These are phyloP conservation scores for Cadophora gregata DNA, from an alignment of 2,329 filamentous ascomycete genomes.

Conservation along the genomic window DNA sequence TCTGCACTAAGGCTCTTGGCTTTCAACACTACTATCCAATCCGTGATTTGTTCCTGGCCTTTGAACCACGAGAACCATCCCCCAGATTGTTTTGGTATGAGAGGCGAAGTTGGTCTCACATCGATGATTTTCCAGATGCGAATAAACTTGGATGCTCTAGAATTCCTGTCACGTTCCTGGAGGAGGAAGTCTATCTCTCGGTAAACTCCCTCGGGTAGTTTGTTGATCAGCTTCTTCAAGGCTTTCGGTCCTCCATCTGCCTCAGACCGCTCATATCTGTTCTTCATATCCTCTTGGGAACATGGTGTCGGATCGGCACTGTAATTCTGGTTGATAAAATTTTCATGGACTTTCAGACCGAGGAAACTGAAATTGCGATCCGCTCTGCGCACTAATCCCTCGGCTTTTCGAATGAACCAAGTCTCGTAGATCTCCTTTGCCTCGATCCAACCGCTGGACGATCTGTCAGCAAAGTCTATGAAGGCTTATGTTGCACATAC, in stretches of 20 bases:
- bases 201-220: background rate
- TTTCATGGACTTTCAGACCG: constrained; percentile 4
- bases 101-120: background rate
- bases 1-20: constrained; percentile 5
- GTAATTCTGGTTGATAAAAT: background rate
- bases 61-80: constrained; percentile 2
- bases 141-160: constrained; percentile 1
- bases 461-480: background rate
- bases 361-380: constrained; percentile 8
- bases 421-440: constrained; percentile 10
- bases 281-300: constrained; percentile 15
- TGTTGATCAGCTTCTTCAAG: background rate
- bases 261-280: background rate
- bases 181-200: constrained; percentile 14
- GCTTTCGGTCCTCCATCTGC: background rate
- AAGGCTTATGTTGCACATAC: background rate
- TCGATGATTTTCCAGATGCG: constrained; percentile 17
- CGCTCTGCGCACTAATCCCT: background rate
- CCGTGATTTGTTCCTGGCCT: background rate
- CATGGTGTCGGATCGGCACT: constrained; percentile 8
- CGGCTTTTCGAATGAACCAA: constrained; percentile 9
- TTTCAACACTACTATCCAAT: constrained; percentile 11
- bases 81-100: background rate
- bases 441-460: background rate
- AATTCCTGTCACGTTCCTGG: constrained; percentile 6